A percentile compares a stretch with the other conserved stretches of the same genome.
phyloP scores from a whole-genome alignment of 768 basidiomycete species.

The Kondoa subrosea region DNA sequence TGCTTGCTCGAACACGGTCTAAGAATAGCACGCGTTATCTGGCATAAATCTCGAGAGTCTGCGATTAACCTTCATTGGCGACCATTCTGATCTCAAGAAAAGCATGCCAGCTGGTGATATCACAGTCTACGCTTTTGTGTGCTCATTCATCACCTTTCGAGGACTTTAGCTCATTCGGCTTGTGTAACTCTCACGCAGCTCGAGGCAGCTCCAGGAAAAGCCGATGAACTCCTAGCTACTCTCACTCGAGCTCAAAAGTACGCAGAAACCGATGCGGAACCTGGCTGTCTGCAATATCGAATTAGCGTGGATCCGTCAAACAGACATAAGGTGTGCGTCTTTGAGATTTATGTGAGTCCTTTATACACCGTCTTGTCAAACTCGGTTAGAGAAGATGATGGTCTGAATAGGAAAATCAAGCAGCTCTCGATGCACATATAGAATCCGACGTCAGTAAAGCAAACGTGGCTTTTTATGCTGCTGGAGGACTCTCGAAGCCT shows the following conservation, averaged over 20 bases:
- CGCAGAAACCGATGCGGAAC: conserved; percentile 2
- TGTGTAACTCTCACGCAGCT: background rate
- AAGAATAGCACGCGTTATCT: too few relatives aligned
- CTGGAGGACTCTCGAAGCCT: conserved; percentile 6
- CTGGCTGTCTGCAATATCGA: conserved; percentile 1
- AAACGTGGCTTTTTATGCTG: conserved; percentile 7
- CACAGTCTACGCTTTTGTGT: conserved; percentile 2
- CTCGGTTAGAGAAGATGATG: background rate
- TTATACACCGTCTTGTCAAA: too few relatives aligned
- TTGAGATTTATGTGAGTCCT: conserved; percentile 2
- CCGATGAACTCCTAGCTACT: conserved; percentile 5
- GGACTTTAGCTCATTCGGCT: too few relatives aligned
- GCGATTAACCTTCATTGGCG: too few relatives aligned
- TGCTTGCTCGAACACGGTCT: too few relatives aligned
- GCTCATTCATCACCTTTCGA: background rate
- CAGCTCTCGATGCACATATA: background rate
- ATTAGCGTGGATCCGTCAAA: conserved; percentile 5
- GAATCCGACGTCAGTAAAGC: background rate
- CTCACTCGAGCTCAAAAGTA: conserved; percentile 1
- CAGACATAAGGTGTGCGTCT: conserved; percentile 10
- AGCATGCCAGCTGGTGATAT: conserved; percentile 5
- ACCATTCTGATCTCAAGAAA: too few relatives aligned
- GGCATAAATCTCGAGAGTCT: too few relatives aligned
- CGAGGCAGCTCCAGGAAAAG: conserved; percentile 3
- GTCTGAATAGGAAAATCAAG: background rate